Percentiles rank a stretch among this genome's conserved stretches.
Conservation (phyloP, 345 rosid genomes). For the Eucalyptus cloeziana region DNA sequence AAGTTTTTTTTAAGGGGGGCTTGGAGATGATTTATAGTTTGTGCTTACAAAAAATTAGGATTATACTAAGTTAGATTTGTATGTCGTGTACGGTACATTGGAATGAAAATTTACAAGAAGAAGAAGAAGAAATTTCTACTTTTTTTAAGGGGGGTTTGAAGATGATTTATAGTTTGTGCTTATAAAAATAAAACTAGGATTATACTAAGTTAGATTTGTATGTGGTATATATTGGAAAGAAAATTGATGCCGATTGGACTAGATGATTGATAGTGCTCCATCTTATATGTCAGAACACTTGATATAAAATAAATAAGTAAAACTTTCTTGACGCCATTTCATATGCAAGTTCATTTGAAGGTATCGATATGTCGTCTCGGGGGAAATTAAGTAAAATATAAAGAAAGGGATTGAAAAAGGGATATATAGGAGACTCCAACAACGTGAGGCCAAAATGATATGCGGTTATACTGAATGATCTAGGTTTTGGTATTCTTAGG, state of each 20-base stretch:
- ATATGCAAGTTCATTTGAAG: background rate
- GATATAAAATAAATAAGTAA: background rate
- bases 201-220: background rate
- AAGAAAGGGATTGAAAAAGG: background rate
- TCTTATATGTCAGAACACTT: background rate
- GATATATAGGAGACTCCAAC: background rate
- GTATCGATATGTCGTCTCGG: accelerated
- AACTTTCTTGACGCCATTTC: accelerated
- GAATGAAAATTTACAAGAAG: background rate
- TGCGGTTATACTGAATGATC: background rate
- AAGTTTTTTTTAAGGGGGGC: background rate
- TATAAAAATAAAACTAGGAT: too few relatives aligned
- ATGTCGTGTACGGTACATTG: background rate
- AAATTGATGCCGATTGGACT: background rate
- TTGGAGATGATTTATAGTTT: background rate
- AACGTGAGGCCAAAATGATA: background rate
- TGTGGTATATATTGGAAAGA: accelerated
- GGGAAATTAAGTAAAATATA: background rate
- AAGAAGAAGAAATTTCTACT: background rate
- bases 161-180: background rate
- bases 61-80: background rate
- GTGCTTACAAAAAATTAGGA: too few relatives aligned
- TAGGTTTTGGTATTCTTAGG: background rate
- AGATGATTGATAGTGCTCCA: background rate
- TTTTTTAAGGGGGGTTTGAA: background rate